Conservation (phyloP, 345 rosid species). For the Clausena lansium region DNA sequence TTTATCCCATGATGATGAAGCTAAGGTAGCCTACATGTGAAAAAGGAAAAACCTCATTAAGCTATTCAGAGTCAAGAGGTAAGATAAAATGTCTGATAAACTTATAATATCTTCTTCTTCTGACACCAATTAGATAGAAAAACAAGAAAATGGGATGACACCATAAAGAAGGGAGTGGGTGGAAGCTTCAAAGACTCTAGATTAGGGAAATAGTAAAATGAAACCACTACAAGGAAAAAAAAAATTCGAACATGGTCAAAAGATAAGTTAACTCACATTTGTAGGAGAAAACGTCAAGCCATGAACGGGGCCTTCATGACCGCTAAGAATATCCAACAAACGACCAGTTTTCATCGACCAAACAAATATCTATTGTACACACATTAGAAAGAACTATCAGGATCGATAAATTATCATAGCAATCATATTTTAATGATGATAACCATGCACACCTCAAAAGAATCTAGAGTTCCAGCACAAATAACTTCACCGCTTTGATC, state of each 20-base stretch:
- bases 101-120: neutral
- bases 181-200: neutral
- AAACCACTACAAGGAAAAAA: neutral
- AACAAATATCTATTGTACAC: constrained; percentile 68
- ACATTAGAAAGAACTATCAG: constrained; percentile 16
- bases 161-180: constrained; percentile 2
- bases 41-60: neutral
- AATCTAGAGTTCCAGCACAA: constrained; percentile 95
- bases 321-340: constrained; percentile 84
- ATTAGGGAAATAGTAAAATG: neutral
- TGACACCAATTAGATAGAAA: neutral
- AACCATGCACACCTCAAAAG: constrained; percentile 67
- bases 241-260: constrained; percentile 2
- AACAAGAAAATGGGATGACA: neutral
- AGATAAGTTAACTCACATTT: constrained; percentile 51
- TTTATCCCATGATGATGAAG: constrained; percentile 98
- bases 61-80: constrained; percentile 14
- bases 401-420: neutral
- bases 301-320: constrained; percentile 99
- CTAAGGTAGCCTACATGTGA: constrained; percentile 57
- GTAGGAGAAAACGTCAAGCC: constrained; percentile 87
- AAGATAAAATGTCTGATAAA: neutral
- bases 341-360: constrained; percentile 99
- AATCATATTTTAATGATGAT: neutral
- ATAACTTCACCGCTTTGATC: constrained; percentile 95